phyloP scores from a whole-genome alignment of 2,329 filamentous ascomycete species.

The Akanthomyces dipterigenus region DNA sequence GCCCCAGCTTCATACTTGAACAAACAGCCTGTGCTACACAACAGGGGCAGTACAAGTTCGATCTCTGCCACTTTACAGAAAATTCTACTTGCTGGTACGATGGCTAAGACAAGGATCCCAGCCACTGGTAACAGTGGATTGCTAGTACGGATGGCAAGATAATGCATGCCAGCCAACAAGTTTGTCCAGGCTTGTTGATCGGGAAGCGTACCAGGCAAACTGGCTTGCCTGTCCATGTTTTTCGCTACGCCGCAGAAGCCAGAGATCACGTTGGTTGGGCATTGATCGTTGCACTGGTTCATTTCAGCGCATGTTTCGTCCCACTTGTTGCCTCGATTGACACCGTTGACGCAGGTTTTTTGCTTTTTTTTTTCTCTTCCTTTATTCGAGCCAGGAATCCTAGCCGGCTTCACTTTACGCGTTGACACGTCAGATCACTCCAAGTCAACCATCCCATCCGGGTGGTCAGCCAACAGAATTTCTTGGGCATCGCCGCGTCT shows the following conservation, averaged over 20 bases:
- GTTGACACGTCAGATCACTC: background rate
- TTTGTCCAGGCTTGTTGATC: background rate
- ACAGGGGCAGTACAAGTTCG: background rate
- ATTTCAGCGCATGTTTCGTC: background rate
- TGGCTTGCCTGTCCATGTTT: background rate
- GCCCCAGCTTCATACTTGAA: background rate
- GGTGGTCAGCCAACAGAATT: background rate
- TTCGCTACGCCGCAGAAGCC: background rate
- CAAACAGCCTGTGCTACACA: background rate
- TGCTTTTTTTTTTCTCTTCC: background rate
- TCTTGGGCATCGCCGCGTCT: background rate
- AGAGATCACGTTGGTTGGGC: background rate
- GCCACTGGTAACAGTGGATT: background rate
- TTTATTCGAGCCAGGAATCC: background rate
- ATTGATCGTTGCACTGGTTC: background rate
- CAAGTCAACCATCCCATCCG: background rate
- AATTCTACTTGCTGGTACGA: background rate
- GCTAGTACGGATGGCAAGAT: background rate
- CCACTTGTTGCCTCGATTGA: conserved; percentile 9
- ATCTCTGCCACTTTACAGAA: background rate
- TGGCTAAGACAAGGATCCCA: background rate
- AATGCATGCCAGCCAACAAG: background rate
- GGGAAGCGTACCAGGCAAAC: background rate
- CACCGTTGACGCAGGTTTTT: background rate
- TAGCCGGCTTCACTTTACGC: background rate